Base-by-base conservation (phyloP, 2,329 filamentous ascomycete species). In the Seiridium cupressi region DNA sequence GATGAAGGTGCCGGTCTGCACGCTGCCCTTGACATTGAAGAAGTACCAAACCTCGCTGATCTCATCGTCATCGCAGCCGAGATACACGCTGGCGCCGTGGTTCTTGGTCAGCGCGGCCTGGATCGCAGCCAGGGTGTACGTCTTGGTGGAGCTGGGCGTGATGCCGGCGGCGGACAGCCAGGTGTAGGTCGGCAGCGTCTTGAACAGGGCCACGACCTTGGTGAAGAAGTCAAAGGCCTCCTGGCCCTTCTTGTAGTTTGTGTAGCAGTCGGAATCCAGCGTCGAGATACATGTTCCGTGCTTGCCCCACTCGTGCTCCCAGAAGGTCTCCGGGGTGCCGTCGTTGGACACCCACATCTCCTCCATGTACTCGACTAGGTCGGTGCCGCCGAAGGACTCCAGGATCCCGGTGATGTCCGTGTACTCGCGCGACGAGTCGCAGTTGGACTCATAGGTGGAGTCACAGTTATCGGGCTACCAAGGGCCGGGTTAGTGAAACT, bases 251-350 rank as follows among this genome's bases (percentile, higher is more conserved):
- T 79, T 73, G 71, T 90, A 89, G 66, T 77, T 70, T 3, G 76
- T 74, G 75, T 91, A 93, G 78, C 90, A 93, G 18, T 75, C 73
- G 0, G 89, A 84, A 51, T 87, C 79, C 8, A 92, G 79, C 0
- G 90, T 92, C 18, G 47, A 53, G 64, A 92, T 84, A 74, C 89
- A 92, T n/a, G 80, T 83, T 59, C 90, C 90, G 70, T 93, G 90
- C 72, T 91, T 92, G 64, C 79, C 78, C 85, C 87, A 92, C 73
- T 92, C 89, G 72, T 92, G 89, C 70, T 89, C 78, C 89, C 89
- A 92, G 65, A 92, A 85, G 9, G 74, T 75, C 66, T 88, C 83
- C 64, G 89, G 84, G 47, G 86, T 74, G 59, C 88, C 88, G 54
- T 82, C 70, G 73, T 87, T 84, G 69, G 89, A 86, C 70, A 90